Conservation (phyloP, 257 asterid species). For the Nicotiana sylvestris region DNA sequence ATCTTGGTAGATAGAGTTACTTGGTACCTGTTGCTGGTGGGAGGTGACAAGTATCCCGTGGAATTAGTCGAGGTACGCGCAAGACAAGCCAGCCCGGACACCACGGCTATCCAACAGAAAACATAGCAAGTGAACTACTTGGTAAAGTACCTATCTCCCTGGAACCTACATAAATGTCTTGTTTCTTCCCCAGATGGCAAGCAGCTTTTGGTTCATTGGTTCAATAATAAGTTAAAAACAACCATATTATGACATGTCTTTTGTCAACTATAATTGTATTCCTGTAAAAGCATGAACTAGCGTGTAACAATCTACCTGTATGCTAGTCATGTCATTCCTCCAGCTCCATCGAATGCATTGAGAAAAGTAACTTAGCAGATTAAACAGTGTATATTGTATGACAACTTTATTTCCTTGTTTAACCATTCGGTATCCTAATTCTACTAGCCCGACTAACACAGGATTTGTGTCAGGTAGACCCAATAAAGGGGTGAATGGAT, state of each 20-base stretch:
- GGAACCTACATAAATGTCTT: slow-evolving; percentile 31
- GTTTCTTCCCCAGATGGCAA: slow-evolving; percentile 13
- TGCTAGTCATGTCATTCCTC: neutral
- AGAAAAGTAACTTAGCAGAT: neutral
- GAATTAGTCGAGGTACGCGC: no score
- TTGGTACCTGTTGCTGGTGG: no score
- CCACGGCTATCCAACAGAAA: neutral
- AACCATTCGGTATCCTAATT: neutral
- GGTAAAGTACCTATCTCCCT: slow-evolving; percentile 28
- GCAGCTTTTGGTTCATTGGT: neutral
- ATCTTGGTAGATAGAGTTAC: no score
- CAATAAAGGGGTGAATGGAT: neutral
- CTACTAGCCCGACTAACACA: neutral
- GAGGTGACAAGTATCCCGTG: no score
- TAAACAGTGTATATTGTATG: neutral
- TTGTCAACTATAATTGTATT: neutral
- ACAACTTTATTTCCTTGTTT: neutral
- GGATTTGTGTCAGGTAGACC: neutral
- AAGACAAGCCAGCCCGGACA: no score
- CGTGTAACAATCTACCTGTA: neutral
- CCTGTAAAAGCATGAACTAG: neutral
- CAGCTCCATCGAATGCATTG: neutral
- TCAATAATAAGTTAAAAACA: neutral
- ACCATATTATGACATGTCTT: neutral
- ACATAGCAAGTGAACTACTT: slow-evolving; percentile 46